phyloP scores from a whole-genome alignment of 805 yeast genomes.

The Peterozyma xylosa region DNA sequence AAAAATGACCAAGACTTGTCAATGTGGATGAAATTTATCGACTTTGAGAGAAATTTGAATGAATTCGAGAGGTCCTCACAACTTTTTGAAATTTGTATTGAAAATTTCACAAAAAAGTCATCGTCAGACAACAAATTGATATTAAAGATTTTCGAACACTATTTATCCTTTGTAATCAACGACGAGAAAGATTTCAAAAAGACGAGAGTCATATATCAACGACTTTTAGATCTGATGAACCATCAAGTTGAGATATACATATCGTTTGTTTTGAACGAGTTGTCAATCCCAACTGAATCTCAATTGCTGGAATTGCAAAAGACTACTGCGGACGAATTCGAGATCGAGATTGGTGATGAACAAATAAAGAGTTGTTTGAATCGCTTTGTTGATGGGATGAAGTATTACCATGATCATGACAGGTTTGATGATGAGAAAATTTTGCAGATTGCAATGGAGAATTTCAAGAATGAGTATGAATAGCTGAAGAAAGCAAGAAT shows the following conservation, averaged over 20 bases:
- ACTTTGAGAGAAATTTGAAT: slow-evolving; percentile 57
- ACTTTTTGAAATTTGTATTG: slow-evolving; percentile 46
- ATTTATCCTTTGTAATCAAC: slow-evolving; percentile 7
- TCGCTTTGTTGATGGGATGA: too few species aligned
- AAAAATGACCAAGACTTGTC: slow-evolving; percentile 28
- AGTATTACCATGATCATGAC: too few species aligned
- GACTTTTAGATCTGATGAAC: slow-evolving; percentile 24
- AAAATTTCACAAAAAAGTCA: slow-evolving; percentile 17
- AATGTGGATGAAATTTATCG: slow-evolving; percentile 60
- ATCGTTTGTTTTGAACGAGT: slow-evolving; percentile 63
- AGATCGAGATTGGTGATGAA: slow-evolving; percentile 39
- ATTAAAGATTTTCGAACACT: slow-evolving; percentile 11
- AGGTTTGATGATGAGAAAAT: too few species aligned
- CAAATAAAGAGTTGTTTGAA: slow-evolving; percentile 20
- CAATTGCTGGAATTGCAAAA: slow-evolving; percentile 32
- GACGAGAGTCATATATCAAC: slow-evolving; percentile 45
- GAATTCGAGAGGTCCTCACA: slow-evolving; percentile 66
- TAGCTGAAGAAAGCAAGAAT: too few species aligned
- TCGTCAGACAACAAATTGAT: slow-evolving; percentile 8
- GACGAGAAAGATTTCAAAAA: slow-evolving; percentile 31
- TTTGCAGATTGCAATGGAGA: too few species aligned
- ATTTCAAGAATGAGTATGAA: too few species aligned
- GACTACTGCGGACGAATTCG: slow-evolving; percentile 26
- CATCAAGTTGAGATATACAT: slow-evolving; percentile 45
- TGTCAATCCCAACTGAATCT: slow-evolving; percentile 49